These are phyloP conservation scores for Cutaneotrichosporon dermatis DNA, from an alignment of 1,284 basidiomycete species.

Conservation along the genomic window DNA sequence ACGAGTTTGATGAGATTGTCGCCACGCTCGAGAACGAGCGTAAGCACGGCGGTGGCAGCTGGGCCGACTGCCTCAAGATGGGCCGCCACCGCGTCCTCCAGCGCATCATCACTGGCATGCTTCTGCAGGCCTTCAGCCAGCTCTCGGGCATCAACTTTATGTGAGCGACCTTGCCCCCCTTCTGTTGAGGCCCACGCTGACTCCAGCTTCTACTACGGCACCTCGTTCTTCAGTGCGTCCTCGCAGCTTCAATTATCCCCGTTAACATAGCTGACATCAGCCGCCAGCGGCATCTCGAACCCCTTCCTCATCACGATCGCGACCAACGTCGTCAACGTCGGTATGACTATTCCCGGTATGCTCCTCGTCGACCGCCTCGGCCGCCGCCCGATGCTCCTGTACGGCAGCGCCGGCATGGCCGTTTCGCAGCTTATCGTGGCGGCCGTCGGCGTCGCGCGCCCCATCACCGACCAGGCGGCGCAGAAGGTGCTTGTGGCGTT, in stretches of 20 bases:
- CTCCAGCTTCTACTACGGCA: slow-evolving; percentile 36
- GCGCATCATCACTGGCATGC: slow-evolving; percentile 40
- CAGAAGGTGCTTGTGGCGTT: slow-evolving; percentile 45
- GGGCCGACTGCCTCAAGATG: slow-evolving; percentile 32
- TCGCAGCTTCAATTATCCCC: too few species aligned
- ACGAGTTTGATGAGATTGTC: slow-evolving; percentile 36
- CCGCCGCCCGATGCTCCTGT: slow-evolving; percentile 40
- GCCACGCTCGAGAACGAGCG: slow-evolving; percentile 33
- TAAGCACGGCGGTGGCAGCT: slow-evolving; percentile 26
- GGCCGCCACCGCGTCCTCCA: slow-evolving; percentile 23
- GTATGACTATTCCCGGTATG: slow-evolving; percentile 31
- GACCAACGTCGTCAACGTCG: slow-evolving; percentile 48
- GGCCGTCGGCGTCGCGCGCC: slow-evolving; percentile 24
- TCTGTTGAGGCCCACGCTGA: slow-evolving; percentile 21
- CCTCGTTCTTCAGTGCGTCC: slow-evolving; percentile 2
- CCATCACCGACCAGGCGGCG: slow-evolving; percentile 29
- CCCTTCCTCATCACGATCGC: slow-evolving; percentile 40
- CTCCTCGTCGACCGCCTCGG: slow-evolving; percentile 38
- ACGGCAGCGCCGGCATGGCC: slow-evolving; percentile 25
- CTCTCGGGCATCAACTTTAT: neutral
- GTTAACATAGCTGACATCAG: neutral
- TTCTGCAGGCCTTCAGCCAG: slow-evolving; percentile 39
- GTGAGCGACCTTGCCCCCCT: too few species aligned
- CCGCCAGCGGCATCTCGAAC: slow-evolving; percentile 28
- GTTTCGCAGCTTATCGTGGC: slow-evolving; percentile 36